phyloP scores from a whole-genome alignment of 1,139 yeast species.

The Zhuliangozyma parablackwelliae region DNA sequence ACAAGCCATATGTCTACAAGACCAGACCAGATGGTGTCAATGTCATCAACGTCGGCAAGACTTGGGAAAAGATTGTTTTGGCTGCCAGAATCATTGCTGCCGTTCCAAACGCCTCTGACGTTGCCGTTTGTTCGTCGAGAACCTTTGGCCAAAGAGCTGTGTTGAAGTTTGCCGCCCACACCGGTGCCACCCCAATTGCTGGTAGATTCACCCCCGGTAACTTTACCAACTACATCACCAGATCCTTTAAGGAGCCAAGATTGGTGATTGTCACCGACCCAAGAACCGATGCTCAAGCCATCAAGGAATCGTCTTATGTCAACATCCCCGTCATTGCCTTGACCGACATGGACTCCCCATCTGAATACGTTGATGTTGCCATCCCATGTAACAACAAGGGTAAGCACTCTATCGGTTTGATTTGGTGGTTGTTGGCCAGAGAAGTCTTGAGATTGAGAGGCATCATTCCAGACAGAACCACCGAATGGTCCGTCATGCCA shows the following conservation, averaged over 20 bases:
- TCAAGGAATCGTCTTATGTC: conserved; percentile 99
- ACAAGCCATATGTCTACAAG: conserved; percentile 98
- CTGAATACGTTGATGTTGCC: conserved; percentile 98
- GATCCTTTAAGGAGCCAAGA: conserved; percentile 99
- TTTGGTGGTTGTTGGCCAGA: conserved; percentile 99
- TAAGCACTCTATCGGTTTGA: conserved; percentile 98
- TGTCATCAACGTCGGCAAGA: conserved; percentile 96
- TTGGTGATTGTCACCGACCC: conserved; percentile 99
- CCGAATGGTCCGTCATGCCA: conserved; percentile 99
- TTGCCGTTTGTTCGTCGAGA: conserved; percentile 98
- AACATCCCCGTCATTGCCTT: conserved; percentile 99
- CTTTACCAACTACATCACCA: conserved; percentile 99
- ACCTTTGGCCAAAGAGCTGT: conserved; percentile 99
- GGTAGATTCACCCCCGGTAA: conserved; percentile 99
- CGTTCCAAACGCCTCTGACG: conserved; percentile 97
- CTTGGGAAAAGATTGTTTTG: conserved; percentile 99
- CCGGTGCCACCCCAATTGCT: conserved; percentile 99
- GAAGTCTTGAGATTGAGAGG: conserved; percentile 99
- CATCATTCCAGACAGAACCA: conserved; percentile 92
- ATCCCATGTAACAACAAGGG: conserved; percentile 99
- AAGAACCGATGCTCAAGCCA: conserved; percentile 99
- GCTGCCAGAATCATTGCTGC: conserved; percentile 99
- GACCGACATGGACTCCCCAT: conserved; percentile 97
- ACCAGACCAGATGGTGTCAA: conserved; percentile 99
- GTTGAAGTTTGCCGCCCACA: conserved; percentile 98